Evolutionary conservation across 352 stramenopile species (phyloP), one percentile per base, ranked within the genome.

Genomic region (Globisporangium carolinianum): DNA sequence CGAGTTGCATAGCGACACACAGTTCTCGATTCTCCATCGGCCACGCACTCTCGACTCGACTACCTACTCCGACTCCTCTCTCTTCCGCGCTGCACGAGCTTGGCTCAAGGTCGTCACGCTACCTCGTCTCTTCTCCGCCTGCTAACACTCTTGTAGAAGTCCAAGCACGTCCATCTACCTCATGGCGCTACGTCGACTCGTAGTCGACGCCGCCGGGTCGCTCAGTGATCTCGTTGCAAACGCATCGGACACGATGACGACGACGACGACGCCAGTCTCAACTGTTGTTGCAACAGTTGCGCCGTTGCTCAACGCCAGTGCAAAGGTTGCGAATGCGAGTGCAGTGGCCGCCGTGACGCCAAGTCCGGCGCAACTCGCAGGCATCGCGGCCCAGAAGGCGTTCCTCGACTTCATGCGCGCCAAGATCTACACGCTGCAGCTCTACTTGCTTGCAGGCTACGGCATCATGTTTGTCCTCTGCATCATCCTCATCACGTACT

Each of bases 381-480:
- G 63, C 53, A 58, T 72, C 9, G 45, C 72, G 15, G 61, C 66
- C 9, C 56, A 73, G 42, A 63, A 74, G 35, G 73, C 73, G 6
- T 55, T 74, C 5, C 35, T 76, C 38, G 66, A 63, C 11, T 78
- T 71, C 54, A 64, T 84, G 46, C 32, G 72, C 15, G 53, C 47
- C 6, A 69, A 69, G 18, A 74, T 80, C 62, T 67, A 79, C 54
- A 79, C 70, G 38, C 57, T 87, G 47, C 72, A 83, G 69, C 63
- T 83, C 51, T 82, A 79, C 63, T 35, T 83, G n/a, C 49, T 83
- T 15, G 54, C 76, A 2, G 73, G 70, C 36, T 85, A 87, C 57
- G 64, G 74, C 35, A 76, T 84, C 65, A 86, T 86, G 76, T 81
- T 72, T 55, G 24, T 72, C 18, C 60, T 84, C 3, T 83, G 74